Base-by-base conservation (phyloP, 306 rosid species). In the Oemleria cerasiformis region DNA sequence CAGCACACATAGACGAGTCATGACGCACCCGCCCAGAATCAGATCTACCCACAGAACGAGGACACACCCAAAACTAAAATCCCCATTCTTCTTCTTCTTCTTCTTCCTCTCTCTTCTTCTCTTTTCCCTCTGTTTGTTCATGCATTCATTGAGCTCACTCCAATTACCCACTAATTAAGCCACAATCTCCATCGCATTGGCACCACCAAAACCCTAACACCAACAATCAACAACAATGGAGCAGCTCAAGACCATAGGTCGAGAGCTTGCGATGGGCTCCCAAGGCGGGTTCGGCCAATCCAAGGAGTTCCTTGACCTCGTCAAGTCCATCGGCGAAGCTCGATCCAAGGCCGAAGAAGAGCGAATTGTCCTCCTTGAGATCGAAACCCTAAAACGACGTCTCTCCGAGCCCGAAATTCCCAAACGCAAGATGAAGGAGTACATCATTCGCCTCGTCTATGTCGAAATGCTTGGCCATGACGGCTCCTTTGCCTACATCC, bases 251-350 rank as follows among this genome's bases (percentile, higher is more conserved):
- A 88, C 89, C 30, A 85, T 91, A 73, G 97, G 99, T 0, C 81
- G 96, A n/a, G 99, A 94, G 78, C 90, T 94, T 11, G 92, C 97
- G 44, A 95, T 95, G 99, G 97, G 96, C 41, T 94, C 99, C 59
- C 99, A 91, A 48, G 97, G 92, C n/a, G 94, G 96, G 42, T 93
- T 93, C 86, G 96, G 95, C 0, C 96, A 91, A 73, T 91, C 96
- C 39, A 94, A 94, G 83, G 97, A 94, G 78, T 91, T 94, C 34
- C 83, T 94, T 12, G 96, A 94, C 73, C 90, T 94, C 17, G 88
- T 94, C 14, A 94, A 94, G 83, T 88, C 99, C 78, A 94, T 94
- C 79, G 96, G 99, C 9, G 97, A 94, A 68, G 92, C 99, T 54
- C 90, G 97, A 86, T 95, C 97, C 73, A 95, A 95, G 55, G 92